Evolutionary conservation across 768 basidiomycete genomes (phyloP).

Genomic region (Russula ochroleuca): DNA sequence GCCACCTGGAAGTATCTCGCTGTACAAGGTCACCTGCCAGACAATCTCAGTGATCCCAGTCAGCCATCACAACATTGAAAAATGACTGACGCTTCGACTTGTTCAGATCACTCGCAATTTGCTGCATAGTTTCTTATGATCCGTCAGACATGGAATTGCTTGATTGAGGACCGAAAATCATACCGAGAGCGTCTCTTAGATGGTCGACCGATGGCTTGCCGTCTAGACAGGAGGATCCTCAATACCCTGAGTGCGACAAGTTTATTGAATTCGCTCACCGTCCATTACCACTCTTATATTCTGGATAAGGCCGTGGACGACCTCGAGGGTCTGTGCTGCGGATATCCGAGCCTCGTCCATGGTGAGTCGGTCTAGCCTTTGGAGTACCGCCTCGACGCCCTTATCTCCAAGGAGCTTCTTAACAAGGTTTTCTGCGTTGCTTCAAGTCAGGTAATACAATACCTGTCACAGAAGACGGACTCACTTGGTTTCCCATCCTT

Average conservation of each 20-base stretch:
- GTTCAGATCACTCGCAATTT: no score
- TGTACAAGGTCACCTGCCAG: neutral
- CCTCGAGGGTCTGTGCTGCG: neutral
- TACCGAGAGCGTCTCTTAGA: neutral
- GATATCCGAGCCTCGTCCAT: neutral
- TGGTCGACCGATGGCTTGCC: neutral
- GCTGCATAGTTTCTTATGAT: neutral
- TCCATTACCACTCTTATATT: neutral
- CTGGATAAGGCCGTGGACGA: neutral
- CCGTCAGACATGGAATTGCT: neutral
- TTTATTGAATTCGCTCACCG: neutral
- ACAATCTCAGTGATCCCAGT: neutral
- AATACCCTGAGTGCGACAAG: neutral
- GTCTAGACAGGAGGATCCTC: neutral
- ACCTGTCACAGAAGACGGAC: neutral
- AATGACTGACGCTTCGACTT: neutral
- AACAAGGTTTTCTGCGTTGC: neutral
- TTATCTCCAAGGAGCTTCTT: neutral
- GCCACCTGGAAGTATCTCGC: neutral
- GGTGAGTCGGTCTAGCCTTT: neutral
- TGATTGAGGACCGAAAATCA: neutral
- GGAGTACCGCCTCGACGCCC: neutral
- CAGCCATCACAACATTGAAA: neutral
- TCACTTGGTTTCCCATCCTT: neutral
- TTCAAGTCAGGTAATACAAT: neutral